These are phyloP conservation scores for Aureobasidium namibiae DNA, from an alignment of 2,329 filamentous ascomycete genomes.

Conservation along the genomic window DNA sequence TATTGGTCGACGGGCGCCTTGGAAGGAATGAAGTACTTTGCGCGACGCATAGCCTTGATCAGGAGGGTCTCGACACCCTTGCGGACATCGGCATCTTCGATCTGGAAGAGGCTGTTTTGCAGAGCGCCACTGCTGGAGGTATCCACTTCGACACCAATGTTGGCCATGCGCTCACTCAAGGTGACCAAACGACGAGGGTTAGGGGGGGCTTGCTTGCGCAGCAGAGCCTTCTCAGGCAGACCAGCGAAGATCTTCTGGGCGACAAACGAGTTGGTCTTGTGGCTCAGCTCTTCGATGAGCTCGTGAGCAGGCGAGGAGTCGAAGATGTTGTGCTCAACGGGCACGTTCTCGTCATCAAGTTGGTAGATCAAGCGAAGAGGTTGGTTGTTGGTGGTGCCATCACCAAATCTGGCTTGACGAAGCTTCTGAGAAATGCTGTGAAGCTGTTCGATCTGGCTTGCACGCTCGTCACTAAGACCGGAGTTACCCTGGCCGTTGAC, in stretches of 20 bases:
- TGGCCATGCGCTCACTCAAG: constrained; percentile 87
- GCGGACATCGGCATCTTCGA: constrained; percentile 79
- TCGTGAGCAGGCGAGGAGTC: constrained; percentile 83
- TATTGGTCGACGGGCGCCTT: constrained; percentile 70
- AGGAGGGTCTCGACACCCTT: constrained; percentile 97
- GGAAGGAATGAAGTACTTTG: constrained; percentile 85
- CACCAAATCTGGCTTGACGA: constrained; percentile 69
- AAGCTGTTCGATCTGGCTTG: constrained; percentile 72
- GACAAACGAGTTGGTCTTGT: constrained; percentile 85
- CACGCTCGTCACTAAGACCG: constrained; percentile 53
- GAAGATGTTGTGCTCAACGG: constrained; percentile 93
- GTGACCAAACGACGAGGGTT: constrained; percentile 83
- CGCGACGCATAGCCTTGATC: constrained; percentile 90
- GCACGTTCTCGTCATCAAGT: constrained; percentile 95
- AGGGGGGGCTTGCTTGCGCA: constrained; percentile 77
- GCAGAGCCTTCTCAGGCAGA: constrained; percentile 83
- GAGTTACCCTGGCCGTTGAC: constrained; percentile 56
- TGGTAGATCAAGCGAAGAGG: constrained; percentile 85
- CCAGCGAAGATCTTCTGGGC: constrained; percentile 73
- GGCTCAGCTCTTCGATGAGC: constrained; percentile 87
- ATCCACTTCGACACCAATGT: constrained; percentile 84
- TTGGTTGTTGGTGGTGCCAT: constrained; percentile 69
- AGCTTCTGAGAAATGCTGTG: constrained; percentile 81
- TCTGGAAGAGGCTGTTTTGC: constrained; percentile 90
- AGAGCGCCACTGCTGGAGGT: constrained; percentile 80